Evolutionary conservation across 768 basidiomycete genomes (phyloP), one percentile per base, ranked within the genome.

Genomic region (Leccinum sublutescens): DNA sequence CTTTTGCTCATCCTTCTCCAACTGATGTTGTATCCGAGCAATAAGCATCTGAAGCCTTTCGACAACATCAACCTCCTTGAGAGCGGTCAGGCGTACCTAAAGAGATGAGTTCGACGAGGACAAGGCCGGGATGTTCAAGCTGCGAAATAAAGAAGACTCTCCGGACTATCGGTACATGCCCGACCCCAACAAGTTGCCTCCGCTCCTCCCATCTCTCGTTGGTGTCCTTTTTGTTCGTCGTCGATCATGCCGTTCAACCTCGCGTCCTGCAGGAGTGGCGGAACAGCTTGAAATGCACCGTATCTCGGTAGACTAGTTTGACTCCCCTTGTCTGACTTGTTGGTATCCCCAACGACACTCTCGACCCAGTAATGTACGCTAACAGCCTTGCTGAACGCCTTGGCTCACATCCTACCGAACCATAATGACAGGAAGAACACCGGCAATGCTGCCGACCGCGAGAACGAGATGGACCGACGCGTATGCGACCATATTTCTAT

Each of bases 161-260:
- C 93, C 91, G 2, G 97, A 98, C 71, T 99, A 98, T 71, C 84
- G 91, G 17, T 98, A 98, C 75, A 96, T 99, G 93, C 97, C 97
- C 0, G 97, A 99, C 71, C 87, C 93, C 0, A 98, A 98, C 71
- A 29, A 29, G 0, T 75, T 98, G 1, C 93, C 94, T 1, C 82
- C 86, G 0, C 75, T 98, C 6, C 68, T 84, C 34, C 68, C 90
- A 9, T 80, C 80, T 57, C 69, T 82, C 61, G 86, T 83, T 59
- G 27, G 63, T 66, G 15, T 25, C 1, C 65, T 62, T 52, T 21
- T 52, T 52, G 58, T 34, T 23, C 31, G 40, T 9, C 25, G 5
- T 40, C 25, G 15, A 15, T n/a, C 6, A 11, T 51, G 62, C 25
- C 2, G 59, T 45, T 53, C 33, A 36, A 40, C 25, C 54, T 23